phyloP scores from a whole-genome alignment of 1,139 yeast genomes.

The Yamadazyma dushanensis region DNA sequence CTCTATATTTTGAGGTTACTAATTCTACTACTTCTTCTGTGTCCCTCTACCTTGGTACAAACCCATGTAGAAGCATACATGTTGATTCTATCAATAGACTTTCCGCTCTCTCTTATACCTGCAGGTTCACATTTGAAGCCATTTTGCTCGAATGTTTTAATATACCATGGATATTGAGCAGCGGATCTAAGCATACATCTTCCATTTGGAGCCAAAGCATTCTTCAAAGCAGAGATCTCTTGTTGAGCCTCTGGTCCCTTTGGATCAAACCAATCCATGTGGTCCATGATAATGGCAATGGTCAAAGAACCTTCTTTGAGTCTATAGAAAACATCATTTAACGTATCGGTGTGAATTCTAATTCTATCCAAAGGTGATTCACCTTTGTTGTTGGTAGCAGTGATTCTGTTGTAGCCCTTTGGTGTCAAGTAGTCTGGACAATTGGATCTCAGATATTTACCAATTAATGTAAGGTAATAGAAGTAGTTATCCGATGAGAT shows the following conservation, averaged over 20 bases:
- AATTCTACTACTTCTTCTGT: constrained; percentile 43
- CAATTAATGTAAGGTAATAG: constrained; percentile 67
- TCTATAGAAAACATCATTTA: constrained; percentile 72
- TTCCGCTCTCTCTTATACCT: constrained; percentile 61
- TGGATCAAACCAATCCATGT: constrained; percentile 88
- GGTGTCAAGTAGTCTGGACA: constrained; percentile 76
- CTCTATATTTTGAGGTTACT: constrained; percentile 39
- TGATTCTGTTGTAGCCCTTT: constrained; percentile 52
- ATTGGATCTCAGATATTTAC: constrained; percentile 58
- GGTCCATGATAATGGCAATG: constrained; percentile 85
- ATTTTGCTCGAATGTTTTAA: constrained; percentile 59
- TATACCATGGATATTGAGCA: constrained; percentile 75
- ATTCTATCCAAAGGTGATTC: constrained; percentile 58
- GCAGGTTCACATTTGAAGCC: constrained; percentile 73
- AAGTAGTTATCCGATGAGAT: constrained; percentile 75
- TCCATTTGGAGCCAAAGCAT: constrained; percentile 66
- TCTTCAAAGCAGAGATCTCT: constrained; percentile 65
- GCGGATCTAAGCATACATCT: constrained; percentile 79
- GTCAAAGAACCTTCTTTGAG: constrained; percentile 63
- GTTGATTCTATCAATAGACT: constrained; percentile 73
- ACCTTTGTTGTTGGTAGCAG: constrained; percentile 20
- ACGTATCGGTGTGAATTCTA: constrained; percentile 76
- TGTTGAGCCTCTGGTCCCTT: constrained; percentile 59
- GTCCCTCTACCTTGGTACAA: constrained; percentile 50
- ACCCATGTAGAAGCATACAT: constrained; percentile 92